Percentiles rank a stretch among this genome's conserved stretches.
phyloP scores from a whole-genome alignment of 805 yeast species.

The Candida tibetensis region DNA sequence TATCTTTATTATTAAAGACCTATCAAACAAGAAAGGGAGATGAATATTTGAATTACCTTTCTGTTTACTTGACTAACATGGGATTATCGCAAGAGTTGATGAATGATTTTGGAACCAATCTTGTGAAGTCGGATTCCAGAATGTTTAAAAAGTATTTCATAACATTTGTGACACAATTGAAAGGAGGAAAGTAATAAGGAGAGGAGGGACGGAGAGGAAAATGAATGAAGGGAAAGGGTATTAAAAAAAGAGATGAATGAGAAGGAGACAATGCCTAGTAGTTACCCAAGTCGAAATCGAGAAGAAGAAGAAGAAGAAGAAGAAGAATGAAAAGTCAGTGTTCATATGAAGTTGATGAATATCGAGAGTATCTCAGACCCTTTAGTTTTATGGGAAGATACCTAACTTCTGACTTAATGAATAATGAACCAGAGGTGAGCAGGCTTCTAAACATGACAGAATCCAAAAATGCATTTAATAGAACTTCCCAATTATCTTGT shows the following conservation, averaged over 20 bases:
- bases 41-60: constrained; percentile 45
- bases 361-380: too few species aligned
- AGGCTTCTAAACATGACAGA: too few species aligned
- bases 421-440: too few species aligned
- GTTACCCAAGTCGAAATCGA: too few species aligned
- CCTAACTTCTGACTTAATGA: too few species aligned
- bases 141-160: constrained; percentile 71
- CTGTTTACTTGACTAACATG: constrained; percentile 53
- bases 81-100: constrained; percentile 58
- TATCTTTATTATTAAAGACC: constrained; percentile 65
- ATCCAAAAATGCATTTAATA: neutral
- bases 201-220: neutral
- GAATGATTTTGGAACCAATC: constrained; percentile 57
- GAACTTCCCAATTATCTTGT: neutral
- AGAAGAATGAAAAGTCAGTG: too few species aligned
- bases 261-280: neutral
- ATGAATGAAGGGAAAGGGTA: neutral
- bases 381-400: too few species aligned
- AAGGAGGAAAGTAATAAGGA: constrained; percentile 18
- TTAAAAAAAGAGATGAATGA: neutral
- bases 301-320: too few species aligned
- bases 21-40: constrained; percentile 45
- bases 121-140: constrained; percentile 55
- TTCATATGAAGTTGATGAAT: too few species aligned
- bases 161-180: constrained; percentile 35